These are phyloP conservation scores for Casaregolazyma suthepensis DNA, from an alignment of 1,139 yeast species.

Conservation along the genomic window DNA sequence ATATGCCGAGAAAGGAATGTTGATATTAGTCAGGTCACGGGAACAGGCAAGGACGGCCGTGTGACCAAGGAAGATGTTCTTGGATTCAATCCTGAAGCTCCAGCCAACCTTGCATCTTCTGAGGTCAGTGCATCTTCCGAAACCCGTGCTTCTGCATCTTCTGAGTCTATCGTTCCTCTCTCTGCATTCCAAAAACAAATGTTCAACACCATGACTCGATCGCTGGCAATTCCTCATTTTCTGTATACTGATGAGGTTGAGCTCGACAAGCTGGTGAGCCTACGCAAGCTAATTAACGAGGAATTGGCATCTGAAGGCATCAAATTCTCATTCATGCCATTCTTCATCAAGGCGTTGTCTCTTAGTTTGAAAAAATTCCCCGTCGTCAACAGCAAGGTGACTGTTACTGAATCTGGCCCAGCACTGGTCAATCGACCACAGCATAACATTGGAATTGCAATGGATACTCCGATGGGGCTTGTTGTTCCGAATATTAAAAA, in stretches of 20 bases:
- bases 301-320: constrained; percentile 17
- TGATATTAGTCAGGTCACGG: constrained; percentile 24
- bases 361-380: constrained; percentile 28
- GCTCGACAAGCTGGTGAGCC: constrained; percentile 23
- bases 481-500: constrained; percentile 70
- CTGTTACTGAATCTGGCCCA: constrained; percentile 21
- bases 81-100: constrained; percentile 3
- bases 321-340: constrained; percentile 33
- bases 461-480: constrained; percentile 70
- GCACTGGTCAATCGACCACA: constrained; percentile 23
- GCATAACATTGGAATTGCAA: constrained; percentile 55
- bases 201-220: constrained; percentile 33
- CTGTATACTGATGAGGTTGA: constrained; percentile 32
- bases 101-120: neutral
- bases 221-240: constrained; percentile 33
- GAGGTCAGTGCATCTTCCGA: neutral
- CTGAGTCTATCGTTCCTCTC: constrained; percentile 21
- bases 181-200: constrained; percentile 31
- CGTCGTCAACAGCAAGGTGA: constrained; percentile 26
- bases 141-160: constrained; percentile 6
- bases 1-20: constrained; percentile 28
- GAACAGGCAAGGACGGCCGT: constrained; percentile 33
- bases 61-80: constrained; percentile 33
- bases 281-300: constrained; percentile 25
- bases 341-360: constrained; percentile 34